Evolutionary conservation across 768 basidiomycete genomes (phyloP), one percentile per base, ranked within the genome.

Genomic region (Amanita exitialis): DNA sequence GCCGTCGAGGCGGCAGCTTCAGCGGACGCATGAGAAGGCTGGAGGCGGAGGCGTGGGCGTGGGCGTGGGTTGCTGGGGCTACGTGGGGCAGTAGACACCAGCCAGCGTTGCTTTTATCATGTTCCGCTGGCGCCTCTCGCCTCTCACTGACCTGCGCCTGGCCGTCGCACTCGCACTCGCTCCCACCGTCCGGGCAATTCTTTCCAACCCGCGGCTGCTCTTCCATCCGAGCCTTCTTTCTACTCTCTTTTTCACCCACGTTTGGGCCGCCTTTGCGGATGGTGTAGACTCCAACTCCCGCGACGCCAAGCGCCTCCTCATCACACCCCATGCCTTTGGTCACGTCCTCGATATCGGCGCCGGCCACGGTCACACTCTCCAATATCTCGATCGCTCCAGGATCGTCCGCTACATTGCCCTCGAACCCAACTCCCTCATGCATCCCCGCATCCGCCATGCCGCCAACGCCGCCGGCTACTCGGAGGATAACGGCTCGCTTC

Each of bases 401-500:
- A 80, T 88, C 16, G 74, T 76, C 1, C 78, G 70, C 60, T 88
- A 89, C 56, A 67, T 88, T 44, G 86, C 85, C 1, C 61, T 89
- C 4, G 86, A 89, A 58, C 86, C 87, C 5, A 89, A 87, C 56
- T 49, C 55, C 4, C 63, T 67, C 49, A 85, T 87, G 84, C 83
- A 88, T 58, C 51, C 66, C 4, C 59, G 69, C 15, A 75, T 90
- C 34, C 74, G 79, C 21, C 60, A 58, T 1, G 59, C 62, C 3
- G 86, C 84, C 3, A 61, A 65, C 23, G 60, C 63, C 2, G 74
- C 69, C 4, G 83, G 84, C 1, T 84, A 72, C 59, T 64, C 50
- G 8, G 81, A 83, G 56, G 63, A 64, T 13, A 69, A 73, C 13
- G 78, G 78, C 2, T 71, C 75, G 0, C 66, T 87, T 1, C 37